Conservation (phyloP, 345 rosid species). For the Dipteronia dyeriana region DNA sequence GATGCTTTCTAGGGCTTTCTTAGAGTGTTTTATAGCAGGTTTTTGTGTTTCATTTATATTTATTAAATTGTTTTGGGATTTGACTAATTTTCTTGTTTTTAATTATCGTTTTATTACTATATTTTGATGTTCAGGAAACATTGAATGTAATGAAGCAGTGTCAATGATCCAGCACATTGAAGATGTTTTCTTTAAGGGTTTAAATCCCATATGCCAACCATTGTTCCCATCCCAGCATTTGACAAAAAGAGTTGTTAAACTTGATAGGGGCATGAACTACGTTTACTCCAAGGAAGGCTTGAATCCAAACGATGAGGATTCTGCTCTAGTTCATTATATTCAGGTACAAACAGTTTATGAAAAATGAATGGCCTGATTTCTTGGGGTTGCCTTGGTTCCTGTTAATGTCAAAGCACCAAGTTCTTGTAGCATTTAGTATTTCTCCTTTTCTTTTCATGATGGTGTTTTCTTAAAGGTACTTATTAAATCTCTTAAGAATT, state of each 20-base stretch:
- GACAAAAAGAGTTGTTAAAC: constrained; percentile 78
- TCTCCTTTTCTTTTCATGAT: background rate
- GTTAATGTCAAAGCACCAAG: background rate
- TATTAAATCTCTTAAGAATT: background rate
- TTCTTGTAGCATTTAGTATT: constrained; percentile 12
- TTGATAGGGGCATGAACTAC: constrained; percentile 57
- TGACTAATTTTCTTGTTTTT: background rate
- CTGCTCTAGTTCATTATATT: constrained; percentile 78
- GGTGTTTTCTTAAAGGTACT: background rate
- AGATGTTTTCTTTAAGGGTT: constrained; percentile 54
- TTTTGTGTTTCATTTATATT: constrained; percentile 19
- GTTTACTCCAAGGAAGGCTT: constrained; percentile 63
- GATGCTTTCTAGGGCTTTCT: constrained; percentile 72
- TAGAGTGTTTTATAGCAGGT: constrained; percentile 86
- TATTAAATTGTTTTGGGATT: background rate
- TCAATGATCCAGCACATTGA: constrained; percentile 66
- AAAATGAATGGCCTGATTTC: background rate
- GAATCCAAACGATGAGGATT: constrained; percentile 83
- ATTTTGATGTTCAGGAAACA: constrained; percentile 56
- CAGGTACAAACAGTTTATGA: constrained; percentile 50
- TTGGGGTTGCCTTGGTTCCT: background rate
- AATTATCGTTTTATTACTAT: constrained; percentile 18
- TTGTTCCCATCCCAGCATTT: constrained; percentile 77
- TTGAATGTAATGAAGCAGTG: constrained; percentile 68
- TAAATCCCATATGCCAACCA: constrained; percentile 67